Evolutionary conservation across 2,329 filamentous ascomycete genomes (phyloP), one percentile per base, ranked within the genome.

Genomic region (Rutstroemia sydowiana): DNA sequence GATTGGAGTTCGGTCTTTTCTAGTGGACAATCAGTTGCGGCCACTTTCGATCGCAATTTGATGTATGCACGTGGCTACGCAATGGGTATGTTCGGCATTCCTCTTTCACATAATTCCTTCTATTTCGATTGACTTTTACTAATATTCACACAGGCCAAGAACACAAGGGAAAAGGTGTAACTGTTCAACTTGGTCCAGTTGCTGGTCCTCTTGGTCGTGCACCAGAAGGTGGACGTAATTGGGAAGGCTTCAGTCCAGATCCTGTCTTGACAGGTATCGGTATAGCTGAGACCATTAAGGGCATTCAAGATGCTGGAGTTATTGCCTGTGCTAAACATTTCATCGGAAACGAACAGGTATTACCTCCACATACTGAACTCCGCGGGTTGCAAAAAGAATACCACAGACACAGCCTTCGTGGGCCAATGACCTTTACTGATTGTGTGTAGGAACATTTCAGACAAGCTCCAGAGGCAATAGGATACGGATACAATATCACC

Each of bases 291-390:
- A 87, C 85, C 1, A 77, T 95, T 55, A 77, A 80, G 65, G 90
- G 90, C 55, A 91, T 95, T 41, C 90, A 95, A 65, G 79, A 84
- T 63, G 82, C 84, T 13, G 88, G 88, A 66, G 80, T 92, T 48
- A 85, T 95, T 69, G 88, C 90, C 55, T 90, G 85, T 62, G 85
- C 85, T 43, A 92, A 91, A 74, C 87, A 91, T 65, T 85, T 74
- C 65, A 79, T 41, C 53, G 77, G 71, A 32, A 87, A 90, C 59
- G 87, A 92, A 68, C 88, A 95, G 69, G 81, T 87, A 18, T 20
- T 9, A 7, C 5, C 8, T 20, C 16, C 3, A 5, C 39, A 18
- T 48, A 14, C 13, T 37, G n/a, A 37, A 44, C 2, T 18, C 4
- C 1, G 4, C 14, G 26, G 13, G 8, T 11, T 7, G 87, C 89